Evolutionary conservation across 805 yeast genomes (phyloP).

Genomic region (Zygosaccharomyces kombuchaensis): DNA sequence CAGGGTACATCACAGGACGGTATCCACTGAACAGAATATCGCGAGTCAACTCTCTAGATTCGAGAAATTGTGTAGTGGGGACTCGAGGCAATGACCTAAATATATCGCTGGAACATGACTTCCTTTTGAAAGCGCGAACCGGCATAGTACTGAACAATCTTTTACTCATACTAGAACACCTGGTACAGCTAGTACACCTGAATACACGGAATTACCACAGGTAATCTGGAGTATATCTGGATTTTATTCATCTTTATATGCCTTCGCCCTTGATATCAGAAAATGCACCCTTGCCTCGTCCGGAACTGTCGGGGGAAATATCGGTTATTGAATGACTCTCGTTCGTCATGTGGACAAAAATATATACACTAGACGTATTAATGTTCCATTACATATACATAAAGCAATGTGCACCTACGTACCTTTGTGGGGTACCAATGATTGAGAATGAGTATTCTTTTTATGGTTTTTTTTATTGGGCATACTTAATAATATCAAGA

Average conservation of each 20-base stretch:
- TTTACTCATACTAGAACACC: neutral
- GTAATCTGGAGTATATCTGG: no score
- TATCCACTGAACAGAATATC: slow-evolving; percentile 35
- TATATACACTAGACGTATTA: no score
- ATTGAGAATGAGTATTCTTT: no score
- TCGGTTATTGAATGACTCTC: neutral
- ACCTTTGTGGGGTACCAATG: no score
- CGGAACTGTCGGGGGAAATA: slow-evolving; percentile 2
- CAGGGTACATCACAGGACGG: slow-evolving; percentile 33
- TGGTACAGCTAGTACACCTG: neutral
- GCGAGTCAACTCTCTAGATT: slow-evolving; percentile 23
- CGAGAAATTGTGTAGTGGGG: slow-evolving; percentile 32
- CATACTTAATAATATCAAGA: no score
- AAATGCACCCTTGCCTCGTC: slow-evolving; percentile 6
- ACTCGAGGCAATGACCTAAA: slow-evolving; percentile 31
- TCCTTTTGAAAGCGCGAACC: slow-evolving; percentile 8
- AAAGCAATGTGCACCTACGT: no score
- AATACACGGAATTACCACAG: no score
- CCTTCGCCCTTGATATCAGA: neutral
- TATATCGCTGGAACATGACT: slow-evolving; percentile 11
- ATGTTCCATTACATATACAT: no score
- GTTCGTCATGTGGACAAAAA: neutral
- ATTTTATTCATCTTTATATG: neutral
- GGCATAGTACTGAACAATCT: slow-evolving; percentile 10
- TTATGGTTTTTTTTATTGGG: no score